Evolutionary conservation across 495 filamentous ascomycete species (phyloP).

Genomic region (Aspergillus avenaceus): DNA sequence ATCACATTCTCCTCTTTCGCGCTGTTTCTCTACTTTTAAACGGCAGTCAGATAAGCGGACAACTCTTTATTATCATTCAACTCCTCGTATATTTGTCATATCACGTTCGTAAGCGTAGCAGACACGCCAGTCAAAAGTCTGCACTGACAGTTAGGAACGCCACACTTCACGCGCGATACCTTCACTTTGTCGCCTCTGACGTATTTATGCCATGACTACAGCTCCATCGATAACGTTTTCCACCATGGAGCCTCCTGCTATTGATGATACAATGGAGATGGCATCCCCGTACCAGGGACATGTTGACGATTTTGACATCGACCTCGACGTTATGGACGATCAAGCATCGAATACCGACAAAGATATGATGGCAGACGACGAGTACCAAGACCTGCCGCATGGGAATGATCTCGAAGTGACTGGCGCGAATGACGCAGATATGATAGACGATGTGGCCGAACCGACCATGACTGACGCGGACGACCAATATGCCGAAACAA

Average conservation of each 20-base stretch:
- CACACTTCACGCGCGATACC: constrained; percentile 19
- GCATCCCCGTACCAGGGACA: constrained; percentile 43
- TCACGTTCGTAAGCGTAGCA: not conserved
- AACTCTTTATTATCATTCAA: not conserved
- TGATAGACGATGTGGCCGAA: constrained; percentile 45
- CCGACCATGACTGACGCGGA: constrained; percentile 37
- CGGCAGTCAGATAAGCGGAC: not conserved
- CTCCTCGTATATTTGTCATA: no score
- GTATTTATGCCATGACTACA: constrained; percentile 36
- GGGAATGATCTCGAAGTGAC: constrained; percentile 31
- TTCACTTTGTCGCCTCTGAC: constrained; percentile 6
- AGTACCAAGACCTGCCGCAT: constrained; percentile 30
- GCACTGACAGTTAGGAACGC: constrained; percentile 13
- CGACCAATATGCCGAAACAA: constrained; percentile 26
- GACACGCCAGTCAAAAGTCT: not conserved
- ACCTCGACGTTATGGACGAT: constrained; percentile 62
- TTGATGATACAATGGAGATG: constrained; percentile 53
- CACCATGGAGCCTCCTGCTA: constrained; percentile 37
- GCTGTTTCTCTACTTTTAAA: not conserved
- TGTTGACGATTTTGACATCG: constrained; percentile 70
- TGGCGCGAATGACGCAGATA: constrained; percentile 41
- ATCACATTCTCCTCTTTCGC: not conserved
- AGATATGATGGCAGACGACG: constrained; percentile 59
- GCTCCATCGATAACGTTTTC: constrained; percentile 28
- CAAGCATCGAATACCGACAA: constrained; percentile 50